phyloP scores from a whole-genome alignment of 352 stramenopile species.

The Phytophthora podocarpi region DNA sequence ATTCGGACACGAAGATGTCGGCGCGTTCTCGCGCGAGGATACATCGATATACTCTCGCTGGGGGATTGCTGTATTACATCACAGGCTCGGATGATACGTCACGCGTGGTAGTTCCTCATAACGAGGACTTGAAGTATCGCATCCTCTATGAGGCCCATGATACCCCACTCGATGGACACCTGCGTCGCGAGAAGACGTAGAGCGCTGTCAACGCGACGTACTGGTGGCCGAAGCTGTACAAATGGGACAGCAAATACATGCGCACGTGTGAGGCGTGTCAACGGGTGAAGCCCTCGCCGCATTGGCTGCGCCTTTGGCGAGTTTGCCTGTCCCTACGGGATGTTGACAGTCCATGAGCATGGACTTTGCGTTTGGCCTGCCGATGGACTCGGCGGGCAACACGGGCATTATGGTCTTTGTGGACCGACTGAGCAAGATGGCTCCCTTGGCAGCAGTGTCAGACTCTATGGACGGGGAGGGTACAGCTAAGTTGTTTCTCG shows the following conservation, averaged over 20 bases:
- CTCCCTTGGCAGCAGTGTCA: neutral
- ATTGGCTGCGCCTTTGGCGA: neutral
- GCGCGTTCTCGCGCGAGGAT: neutral
- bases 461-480: too few relatives aligned
- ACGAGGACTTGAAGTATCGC: slow-evolving; percentile 29
- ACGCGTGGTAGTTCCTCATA: slow-evolving; percentile 1
- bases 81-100: neutral
- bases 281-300: neutral
- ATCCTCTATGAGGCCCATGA: slow-evolving; percentile 25
- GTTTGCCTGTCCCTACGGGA: neutral
- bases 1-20: neutral
- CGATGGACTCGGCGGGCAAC: neutral
- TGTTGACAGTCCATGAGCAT: slow-evolving; percentile 2
- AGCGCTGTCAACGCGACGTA: neutral
- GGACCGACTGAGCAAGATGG: neutral
- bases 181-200: slow-evolving; percentile 32
- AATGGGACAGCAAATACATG: neutral
- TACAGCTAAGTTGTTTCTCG: neutral
- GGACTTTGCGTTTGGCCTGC: neutral
- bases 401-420: too few relatives aligned
- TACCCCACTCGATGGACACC: neutral
- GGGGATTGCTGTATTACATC: neutral
- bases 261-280: neutral
- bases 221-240: neutral
- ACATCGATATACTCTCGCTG: neutral